phyloP scores from a whole-genome alignment of 1,284 basidiomycete species.

The Porphyrellus sp. region DNA sequence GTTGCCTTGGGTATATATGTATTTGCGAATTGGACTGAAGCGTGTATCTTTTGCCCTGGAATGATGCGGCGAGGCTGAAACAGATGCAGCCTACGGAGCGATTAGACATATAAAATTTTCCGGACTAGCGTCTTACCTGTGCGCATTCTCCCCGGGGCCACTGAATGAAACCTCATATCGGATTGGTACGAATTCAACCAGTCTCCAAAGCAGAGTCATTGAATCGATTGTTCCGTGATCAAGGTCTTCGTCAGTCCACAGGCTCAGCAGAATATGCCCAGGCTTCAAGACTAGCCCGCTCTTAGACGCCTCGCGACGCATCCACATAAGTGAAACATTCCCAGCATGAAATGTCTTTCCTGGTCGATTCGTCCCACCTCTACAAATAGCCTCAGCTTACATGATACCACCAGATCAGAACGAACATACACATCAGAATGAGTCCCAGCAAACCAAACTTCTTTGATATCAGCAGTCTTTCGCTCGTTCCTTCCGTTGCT shows the following conservation, averaged over 20 bases:
- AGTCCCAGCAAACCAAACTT: slow-evolving; percentile 8
- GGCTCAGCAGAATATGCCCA: slow-evolving; percentile 3
- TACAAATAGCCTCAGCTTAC: neutral
- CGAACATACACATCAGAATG: slow-evolving; percentile 8
- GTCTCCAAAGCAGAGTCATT: slow-evolving; percentile 3
- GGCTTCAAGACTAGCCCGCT: slow-evolving; percentile 3
- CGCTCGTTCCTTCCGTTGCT: neutral
- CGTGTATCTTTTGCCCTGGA: slow-evolving; percentile 10
- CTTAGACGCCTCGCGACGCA: slow-evolving; percentile 2
- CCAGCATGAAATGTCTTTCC: slow-evolving; percentile 5
- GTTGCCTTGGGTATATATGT: slow-evolving; percentile 10
- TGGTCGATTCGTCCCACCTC: slow-evolving; percentile 5
- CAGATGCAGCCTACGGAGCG: neutral
- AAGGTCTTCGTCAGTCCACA: slow-evolving; percentile 10
- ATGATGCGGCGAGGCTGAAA: slow-evolving; percentile 8
- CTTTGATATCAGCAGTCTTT: slow-evolving; percentile 3
- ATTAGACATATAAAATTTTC: neutral
- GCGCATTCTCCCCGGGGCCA: slow-evolving; percentile 4
- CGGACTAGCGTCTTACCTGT: neutral
- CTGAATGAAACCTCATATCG: slow-evolving; percentile 6
- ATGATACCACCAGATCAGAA: neutral
- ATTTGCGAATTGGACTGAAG: slow-evolving; percentile 4
- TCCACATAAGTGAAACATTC: slow-evolving; percentile 10
- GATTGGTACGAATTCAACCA: slow-evolving; percentile 4
- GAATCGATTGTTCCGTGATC: slow-evolving; percentile 4